A percentile compares a stretch with the other conserved stretches of the same genome.
These are phyloP conservation scores for Pythium pyrilobum DNA, from an alignment of 352 stramenopile species.

Conservation along the genomic window DNA sequence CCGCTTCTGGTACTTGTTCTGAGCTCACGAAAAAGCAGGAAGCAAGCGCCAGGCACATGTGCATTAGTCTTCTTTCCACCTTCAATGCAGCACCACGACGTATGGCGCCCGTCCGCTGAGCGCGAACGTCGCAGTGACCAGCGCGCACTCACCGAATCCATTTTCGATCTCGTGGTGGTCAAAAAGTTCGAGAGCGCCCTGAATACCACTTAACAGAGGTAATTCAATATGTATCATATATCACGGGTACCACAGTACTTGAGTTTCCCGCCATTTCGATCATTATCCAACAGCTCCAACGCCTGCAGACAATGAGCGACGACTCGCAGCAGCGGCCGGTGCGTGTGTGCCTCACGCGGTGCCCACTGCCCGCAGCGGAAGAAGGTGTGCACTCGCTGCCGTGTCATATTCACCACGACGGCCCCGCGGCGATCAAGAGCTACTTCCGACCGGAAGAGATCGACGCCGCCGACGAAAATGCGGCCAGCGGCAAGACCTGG, in stretches of 20 bases:
- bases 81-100: no score
- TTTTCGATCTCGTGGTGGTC: not conserved
- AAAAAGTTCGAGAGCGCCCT: constrained; percentile 1
- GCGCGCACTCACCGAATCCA: constrained; percentile 8
- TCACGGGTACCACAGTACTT: constrained; percentile 1
- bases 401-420: constrained; percentile 68
- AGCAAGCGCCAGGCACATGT: no score
- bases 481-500: constrained; percentile 14
- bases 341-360: constrained; percentile 70
- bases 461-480: constrained; percentile 11
- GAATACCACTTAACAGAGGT: constrained; percentile 1
- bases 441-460: constrained; percentile 57
- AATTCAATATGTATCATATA: not conserved
- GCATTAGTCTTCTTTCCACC: no score
- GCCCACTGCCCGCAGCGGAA: constrained; percentile 49
- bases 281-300: constrained; percentile 7
- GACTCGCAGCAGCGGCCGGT: constrained; percentile 15
- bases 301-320: constrained; percentile 11
- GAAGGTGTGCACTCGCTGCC: constrained; percentile 67
- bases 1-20: constrained; percentile 53
- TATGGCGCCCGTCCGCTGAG: no score
- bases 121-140: no score
- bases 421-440: constrained; percentile 56
- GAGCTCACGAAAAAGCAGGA: constrained; percentile 1
- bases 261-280: constrained; percentile 2